phyloP scores from a whole-genome alignment of 257 asterid species.

The Mitragyna speciosa region DNA sequence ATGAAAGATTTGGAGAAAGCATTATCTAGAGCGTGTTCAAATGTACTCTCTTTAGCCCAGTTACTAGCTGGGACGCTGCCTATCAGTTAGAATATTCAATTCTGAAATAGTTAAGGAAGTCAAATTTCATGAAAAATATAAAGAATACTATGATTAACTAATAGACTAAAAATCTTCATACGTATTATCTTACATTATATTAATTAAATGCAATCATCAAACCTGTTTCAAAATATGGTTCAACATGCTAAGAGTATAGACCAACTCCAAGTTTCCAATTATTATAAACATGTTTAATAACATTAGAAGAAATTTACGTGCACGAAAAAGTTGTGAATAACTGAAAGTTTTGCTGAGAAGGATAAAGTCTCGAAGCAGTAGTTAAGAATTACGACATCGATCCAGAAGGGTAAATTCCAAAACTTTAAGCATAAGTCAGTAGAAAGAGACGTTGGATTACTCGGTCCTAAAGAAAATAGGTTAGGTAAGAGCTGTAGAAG shows the following conservation, averaged over 20 bases:
- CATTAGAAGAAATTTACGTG: not conserved
- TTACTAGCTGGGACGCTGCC: not conserved
- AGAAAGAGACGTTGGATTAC: not conserved
- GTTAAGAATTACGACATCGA: not conserved
- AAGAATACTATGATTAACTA: not conserved
- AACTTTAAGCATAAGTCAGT: not conserved
- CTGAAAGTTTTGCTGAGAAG: too few species aligned
- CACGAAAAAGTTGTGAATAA: not conserved
- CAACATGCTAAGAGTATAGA: not conserved
- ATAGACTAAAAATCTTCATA: not conserved
- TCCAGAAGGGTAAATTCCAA: not conserved
- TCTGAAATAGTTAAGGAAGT: not conserved
- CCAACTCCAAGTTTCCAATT: too few species aligned
- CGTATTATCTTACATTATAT: not conserved
- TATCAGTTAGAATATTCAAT: not conserved
- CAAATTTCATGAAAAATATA: not conserved
- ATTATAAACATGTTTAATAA: too few species aligned
- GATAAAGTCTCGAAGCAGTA: not conserved
- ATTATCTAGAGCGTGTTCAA: constrained; percentile 6
- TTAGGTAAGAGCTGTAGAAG: constrained; percentile 20
- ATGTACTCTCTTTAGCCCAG: not conserved
- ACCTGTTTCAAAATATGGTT: not conserved
- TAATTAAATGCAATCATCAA: not conserved
- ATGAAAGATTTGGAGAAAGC: not conserved
- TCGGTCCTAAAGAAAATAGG: constrained; percentile 14